These are phyloP conservation scores for Trichoderma virens DNA, from an alignment of 495 filamentous ascomycete genomes.

Conservation along the genomic window DNA sequence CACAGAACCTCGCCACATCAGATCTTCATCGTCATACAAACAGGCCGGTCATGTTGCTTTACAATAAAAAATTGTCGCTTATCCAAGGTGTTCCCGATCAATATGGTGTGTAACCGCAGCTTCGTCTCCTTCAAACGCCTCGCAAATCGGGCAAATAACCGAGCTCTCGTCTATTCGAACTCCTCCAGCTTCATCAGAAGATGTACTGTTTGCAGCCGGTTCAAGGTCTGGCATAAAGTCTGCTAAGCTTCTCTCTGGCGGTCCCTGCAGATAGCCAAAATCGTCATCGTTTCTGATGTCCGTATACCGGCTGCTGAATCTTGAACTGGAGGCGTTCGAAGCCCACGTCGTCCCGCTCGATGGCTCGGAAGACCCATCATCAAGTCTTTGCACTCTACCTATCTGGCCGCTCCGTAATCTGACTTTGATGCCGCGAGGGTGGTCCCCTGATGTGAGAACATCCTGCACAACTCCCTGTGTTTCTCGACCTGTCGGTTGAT, in stretches of 20 bases:
- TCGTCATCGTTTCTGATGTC: slow-evolving; percentile 8
- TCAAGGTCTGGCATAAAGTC: slow-evolving; percentile 5
- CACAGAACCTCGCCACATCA: too few relatives aligned
- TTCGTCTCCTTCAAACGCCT: slow-evolving; percentile 51
- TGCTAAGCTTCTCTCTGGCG: slow-evolving; percentile 1
- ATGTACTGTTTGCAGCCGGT: neutral
- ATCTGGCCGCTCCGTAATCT: slow-evolving; percentile 58
- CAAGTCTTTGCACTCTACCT: slow-evolving; percentile 58
- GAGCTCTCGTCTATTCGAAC: slow-evolving; percentile 15
- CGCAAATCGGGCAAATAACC: slow-evolving; percentile 51
- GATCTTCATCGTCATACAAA: too few relatives aligned
- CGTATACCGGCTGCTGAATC: slow-evolving; percentile 8
- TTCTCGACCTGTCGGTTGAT: slow-evolving; percentile 62
- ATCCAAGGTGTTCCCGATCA: slow-evolving; percentile 40
- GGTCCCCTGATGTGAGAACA: slow-evolving; percentile 59
- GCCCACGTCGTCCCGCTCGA: neutral
- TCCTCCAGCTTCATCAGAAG: neutral
- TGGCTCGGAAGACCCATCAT: slow-evolving; percentile 16
- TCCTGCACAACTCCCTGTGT: slow-evolving; percentile 53
- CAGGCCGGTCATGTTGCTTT: too few relatives aligned
- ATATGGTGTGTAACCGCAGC: slow-evolving; percentile 52
- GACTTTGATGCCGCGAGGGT: slow-evolving; percentile 72
- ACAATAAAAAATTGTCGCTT: neutral
- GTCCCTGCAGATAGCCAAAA: neutral
- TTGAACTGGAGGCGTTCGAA: slow-evolving; percentile 13